Conservation (phyloP, 148 eudicot genomes). For the Cornus florida region DNA sequence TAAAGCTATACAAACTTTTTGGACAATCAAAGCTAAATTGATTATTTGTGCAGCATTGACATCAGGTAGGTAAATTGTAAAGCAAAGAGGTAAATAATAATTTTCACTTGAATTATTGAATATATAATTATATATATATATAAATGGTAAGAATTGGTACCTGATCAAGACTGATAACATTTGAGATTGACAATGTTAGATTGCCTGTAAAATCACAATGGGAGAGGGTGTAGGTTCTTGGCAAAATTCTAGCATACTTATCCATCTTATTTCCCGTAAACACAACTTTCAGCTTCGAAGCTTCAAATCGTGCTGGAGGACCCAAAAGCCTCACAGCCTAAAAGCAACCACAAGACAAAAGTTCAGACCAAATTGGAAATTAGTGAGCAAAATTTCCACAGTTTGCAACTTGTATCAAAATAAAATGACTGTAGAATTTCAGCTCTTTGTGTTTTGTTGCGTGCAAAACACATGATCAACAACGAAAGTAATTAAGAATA, state of each 20-base stretch:
- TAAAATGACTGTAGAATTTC: neutral
- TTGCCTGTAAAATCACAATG: slow-evolving; percentile 94
- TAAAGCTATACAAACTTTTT: neutral
- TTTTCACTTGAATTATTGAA: too few species aligned
- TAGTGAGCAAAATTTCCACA: neutral
- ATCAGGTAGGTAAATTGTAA: neutral
- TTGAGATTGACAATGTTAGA: slow-evolving; percentile 77
- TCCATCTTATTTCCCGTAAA: slow-evolving; percentile 61
- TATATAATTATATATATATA: too few species aligned
- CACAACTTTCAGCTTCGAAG: slow-evolving; percentile 75
- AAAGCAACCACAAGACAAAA: neutral
- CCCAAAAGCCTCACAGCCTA: slow-evolving; percentile 83
- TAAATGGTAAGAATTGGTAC: slow-evolving; percentile 25
- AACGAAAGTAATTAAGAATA: too few species aligned
- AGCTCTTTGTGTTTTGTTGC: too few species aligned
- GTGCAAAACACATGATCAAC: too few species aligned
- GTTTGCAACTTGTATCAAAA: neutral
- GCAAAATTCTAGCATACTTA: slow-evolving; percentile 44
- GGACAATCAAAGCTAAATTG: neutral
- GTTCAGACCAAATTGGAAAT: neutral
- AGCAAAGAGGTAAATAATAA: neutral
- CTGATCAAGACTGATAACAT: slow-evolving; percentile 66
- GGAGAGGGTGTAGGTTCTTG: slow-evolving; percentile 80
- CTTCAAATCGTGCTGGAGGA: slow-evolving; percentile 83
- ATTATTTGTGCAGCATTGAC: neutral